Percentiles rank a stretch among this genome's conserved stretches.
phyloP scores from a whole-genome alignment of 352 stramenopile genomes.

The Globisporangium alternatum region DNA sequence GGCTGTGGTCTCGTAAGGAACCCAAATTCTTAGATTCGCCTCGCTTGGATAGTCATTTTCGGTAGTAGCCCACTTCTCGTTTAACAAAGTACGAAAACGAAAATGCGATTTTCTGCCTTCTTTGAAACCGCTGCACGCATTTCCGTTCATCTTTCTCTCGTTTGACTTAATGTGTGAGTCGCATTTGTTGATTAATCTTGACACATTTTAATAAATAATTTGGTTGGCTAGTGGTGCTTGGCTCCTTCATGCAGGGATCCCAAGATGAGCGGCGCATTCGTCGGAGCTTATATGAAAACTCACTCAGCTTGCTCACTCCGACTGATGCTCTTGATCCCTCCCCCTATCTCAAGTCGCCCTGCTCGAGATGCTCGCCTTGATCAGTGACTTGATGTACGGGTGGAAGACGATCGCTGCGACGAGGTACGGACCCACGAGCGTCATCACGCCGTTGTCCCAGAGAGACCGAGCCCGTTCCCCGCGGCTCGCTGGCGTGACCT shows the following conservation, averaged over 20 bases:
- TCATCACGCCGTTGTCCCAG: slow-evolving; percentile 54
- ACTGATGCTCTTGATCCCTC: not conserved
- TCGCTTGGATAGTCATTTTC: no score
- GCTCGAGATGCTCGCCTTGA: slow-evolving; percentile 21
- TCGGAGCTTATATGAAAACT: not conserved
- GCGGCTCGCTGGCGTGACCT: slow-evolving; percentile 18
- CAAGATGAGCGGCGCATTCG: no score
- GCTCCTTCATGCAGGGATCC: no score
- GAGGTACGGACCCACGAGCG: slow-evolving; percentile 55
- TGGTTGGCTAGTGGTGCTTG: not conserved
- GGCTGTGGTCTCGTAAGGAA: slow-evolving; percentile 15
- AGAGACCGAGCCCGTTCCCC: slow-evolving; percentile 22
- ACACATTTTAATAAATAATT: not conserved
- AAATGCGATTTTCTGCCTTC: no score
- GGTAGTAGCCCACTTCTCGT: no score
- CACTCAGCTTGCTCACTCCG: not conserved
- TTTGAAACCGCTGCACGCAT: no score
- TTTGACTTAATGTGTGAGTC: no score
- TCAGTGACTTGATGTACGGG: slow-evolving; percentile 52
- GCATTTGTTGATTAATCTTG: no score
- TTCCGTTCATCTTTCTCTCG: no score
- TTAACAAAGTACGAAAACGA: no score
- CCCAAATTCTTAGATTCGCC: no score
- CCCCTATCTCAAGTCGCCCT: not conserved
- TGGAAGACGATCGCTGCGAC: slow-evolving; percentile 60